Conservation (phyloP, 2,329 filamentous ascomycete genomes). For the Mycogone perniciosa region DNA sequence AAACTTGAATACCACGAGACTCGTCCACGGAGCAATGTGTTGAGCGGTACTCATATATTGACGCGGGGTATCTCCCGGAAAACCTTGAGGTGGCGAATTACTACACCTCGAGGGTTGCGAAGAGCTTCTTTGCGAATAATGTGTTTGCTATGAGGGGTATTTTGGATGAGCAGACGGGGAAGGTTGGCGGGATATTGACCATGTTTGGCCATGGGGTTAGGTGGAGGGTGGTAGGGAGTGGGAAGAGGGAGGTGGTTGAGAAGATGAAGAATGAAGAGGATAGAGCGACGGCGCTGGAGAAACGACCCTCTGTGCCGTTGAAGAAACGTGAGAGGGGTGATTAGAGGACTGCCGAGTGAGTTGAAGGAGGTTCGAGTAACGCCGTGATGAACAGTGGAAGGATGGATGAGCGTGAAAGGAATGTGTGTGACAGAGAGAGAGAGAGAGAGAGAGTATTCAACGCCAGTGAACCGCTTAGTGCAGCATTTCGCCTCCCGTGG, state of each 20-base stretch:
- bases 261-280: constrained; percentile 41
- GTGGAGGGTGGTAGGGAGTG: constrained; percentile 26
- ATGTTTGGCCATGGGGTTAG: constrained; percentile 42
- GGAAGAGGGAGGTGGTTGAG: constrained; percentile 31
- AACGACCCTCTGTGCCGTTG: constrained; percentile 45
- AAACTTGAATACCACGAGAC: constrained; percentile 33
- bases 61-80: constrained; percentile 39
- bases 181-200: constrained; percentile 33
- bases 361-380: constrained; percentile 5
- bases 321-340: constrained; percentile 41
- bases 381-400: not conserved
- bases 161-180: constrained; percentile 15
- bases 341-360: constrained; percentile 32
- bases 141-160: constrained; percentile 30
- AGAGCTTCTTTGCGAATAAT: constrained; percentile 33
- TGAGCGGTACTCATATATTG: constrained; percentile 45
- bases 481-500: no score
- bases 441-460: not conserved
- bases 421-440: not conserved
- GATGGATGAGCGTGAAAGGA: not conserved
- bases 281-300: constrained; percentile 40
- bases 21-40: constrained; percentile 32
- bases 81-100: constrained; percentile 45
- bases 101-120: constrained; percentile 27
- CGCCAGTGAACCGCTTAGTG: not conserved